These are phyloP conservation scores for Cucurbita moschata DNA, from an alignment of 306 rosid species.

Conservation along the genomic window DNA sequence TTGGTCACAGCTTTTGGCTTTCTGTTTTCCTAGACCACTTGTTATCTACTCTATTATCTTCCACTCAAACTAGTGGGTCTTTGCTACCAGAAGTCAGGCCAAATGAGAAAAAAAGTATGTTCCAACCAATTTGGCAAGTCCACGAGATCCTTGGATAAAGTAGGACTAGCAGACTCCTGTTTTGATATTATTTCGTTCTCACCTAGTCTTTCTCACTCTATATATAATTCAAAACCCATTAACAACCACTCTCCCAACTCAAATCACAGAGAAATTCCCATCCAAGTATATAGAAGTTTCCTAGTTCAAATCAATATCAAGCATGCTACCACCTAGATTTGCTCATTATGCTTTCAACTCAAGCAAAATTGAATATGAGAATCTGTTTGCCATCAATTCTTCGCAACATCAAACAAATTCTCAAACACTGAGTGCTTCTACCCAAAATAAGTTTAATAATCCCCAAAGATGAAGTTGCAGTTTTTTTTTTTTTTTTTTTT, in stretches of 20 bases:
- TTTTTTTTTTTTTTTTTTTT: conserved; percentile 33
- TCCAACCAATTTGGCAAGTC: neutral
- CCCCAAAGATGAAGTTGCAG: conserved; percentile 31
- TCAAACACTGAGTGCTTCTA: neutral
- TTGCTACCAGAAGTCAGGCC: neutral
- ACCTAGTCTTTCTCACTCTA: neutral
- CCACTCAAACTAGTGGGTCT: neutral
- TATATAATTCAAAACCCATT: neutral
- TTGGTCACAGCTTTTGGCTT: neutral
- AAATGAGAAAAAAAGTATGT: neutral
- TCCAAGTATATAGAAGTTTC: neutral
- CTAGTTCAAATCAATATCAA: neutral
- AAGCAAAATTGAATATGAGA: neutral
- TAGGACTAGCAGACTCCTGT: neutral
- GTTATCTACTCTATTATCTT: neutral
- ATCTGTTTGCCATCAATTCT: neutral
- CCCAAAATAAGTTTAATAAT: conserved; percentile 11
- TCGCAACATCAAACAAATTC: conserved; percentile 2
- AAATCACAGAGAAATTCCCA: neutral
- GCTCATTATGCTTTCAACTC: neutral
- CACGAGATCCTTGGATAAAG: neutral
- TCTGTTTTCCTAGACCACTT: neutral
- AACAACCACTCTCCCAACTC: neutral
- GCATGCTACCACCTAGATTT: neutral
- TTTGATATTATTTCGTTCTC: neutral